Base-by-base conservation (phyloP, 2,329 filamentous ascomycete species). In the Chrysoporthe puriensis region DNA sequence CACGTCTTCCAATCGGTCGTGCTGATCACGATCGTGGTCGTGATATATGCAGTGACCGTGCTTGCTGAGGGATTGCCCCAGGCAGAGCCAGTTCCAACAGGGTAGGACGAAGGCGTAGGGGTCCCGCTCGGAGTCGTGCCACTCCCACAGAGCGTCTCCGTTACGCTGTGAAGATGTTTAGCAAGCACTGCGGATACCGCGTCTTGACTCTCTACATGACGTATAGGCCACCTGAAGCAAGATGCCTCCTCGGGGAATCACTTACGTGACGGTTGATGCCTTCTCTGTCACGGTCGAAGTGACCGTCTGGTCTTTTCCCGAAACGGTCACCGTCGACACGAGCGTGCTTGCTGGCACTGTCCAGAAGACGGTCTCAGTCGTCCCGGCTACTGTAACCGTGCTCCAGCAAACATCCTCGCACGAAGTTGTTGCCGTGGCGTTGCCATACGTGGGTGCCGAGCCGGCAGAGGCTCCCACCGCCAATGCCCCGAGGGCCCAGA, bases 351-450 rank as follows among this genome's bases (percentile, higher is more conserved):
- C 50, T 54, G 50, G 50, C 50, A 16, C 50, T 6, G 50, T 54
- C 50, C 50, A 54, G 50, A 54, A 32, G 36, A 60, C 57, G 26
- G 57, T 26, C 14, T 26, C 57, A 18, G 57, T 43, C n/a, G 36
- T 43, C 13, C 36, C 40, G 44, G 57, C 58, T 8, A 48, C 50
- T 18, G 66, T 68, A 18, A 48, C 44, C 26, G 68, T 70, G 43
- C 64, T 68, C 66, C 68, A 70, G 57, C 68, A 69, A 61, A 46
- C 54, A 52, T 62, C 59, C 21, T 59, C 66, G 59, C 66, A 70
- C 18, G 52, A 34, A 36, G 44, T 40, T 21, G 66, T 40, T 3
- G 58, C 61, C 4, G 68, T 70, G 46, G n/a, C 59, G 52, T 70
- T 70, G 32, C 36, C 32, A 48, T 68, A 66, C 34, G 58, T 36